A percentile compares a stretch with the other conserved stretches of the same genome.
These are phyloP conservation scores for Stromatinia cepivora DNA, from an alignment of 2,329 filamentous ascomycete species.

Conservation along the genomic window DNA sequence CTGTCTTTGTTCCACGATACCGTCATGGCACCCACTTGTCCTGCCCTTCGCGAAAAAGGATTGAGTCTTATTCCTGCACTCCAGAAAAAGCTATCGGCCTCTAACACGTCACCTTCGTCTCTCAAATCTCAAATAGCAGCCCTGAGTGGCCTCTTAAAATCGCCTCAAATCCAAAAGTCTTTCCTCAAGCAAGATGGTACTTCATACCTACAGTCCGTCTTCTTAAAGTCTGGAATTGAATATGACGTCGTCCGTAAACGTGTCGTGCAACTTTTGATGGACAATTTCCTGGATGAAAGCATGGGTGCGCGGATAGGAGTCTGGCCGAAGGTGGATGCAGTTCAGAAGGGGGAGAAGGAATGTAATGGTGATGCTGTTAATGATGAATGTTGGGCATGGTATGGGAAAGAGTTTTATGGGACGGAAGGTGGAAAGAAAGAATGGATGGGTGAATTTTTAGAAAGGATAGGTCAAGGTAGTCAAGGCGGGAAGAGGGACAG, in stretches of 20 bases:
- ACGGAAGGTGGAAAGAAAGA: slow-evolving; percentile 27
- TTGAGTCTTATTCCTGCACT: slow-evolving; percentile 36
- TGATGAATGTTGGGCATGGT: slow-evolving; percentile 61
- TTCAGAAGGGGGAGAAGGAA: slow-evolving; percentile 38
- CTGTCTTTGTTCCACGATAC: slow-evolving; percentile 51
- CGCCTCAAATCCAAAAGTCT: slow-evolving; percentile 51
- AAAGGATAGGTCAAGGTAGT: slow-evolving; percentile 30
- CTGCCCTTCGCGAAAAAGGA: slow-evolving; percentile 16
- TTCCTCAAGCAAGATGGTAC: slow-evolving; percentile 58
- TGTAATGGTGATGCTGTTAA: slow-evolving; percentile 42
- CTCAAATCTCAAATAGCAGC: slow-evolving; percentile 47
- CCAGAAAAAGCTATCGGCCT: slow-evolving; percentile 26
- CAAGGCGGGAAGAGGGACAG: slow-evolving; percentile 23
- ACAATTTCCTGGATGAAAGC: slow-evolving; percentile 66
- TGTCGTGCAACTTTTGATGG: slow-evolving; percentile 58
- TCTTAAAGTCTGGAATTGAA: slow-evolving; percentile 49
- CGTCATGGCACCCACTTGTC: slow-evolving; percentile 37
- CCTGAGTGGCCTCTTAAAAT: slow-evolving; percentile 58
- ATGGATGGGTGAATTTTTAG: slow-evolving; percentile 37
- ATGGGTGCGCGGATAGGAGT: slow-evolving; percentile 59
- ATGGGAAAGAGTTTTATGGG: slow-evolving; percentile 42
- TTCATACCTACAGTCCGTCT: slow-evolving; percentile 53
- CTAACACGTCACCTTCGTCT: slow-evolving; percentile 35
- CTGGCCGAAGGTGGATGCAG: slow-evolving; percentile 49
- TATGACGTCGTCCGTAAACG: slow-evolving; percentile 55